phyloP scores from a whole-genome alignment of 1,284 basidiomycete species.

The Trametes sp. region DNA sequence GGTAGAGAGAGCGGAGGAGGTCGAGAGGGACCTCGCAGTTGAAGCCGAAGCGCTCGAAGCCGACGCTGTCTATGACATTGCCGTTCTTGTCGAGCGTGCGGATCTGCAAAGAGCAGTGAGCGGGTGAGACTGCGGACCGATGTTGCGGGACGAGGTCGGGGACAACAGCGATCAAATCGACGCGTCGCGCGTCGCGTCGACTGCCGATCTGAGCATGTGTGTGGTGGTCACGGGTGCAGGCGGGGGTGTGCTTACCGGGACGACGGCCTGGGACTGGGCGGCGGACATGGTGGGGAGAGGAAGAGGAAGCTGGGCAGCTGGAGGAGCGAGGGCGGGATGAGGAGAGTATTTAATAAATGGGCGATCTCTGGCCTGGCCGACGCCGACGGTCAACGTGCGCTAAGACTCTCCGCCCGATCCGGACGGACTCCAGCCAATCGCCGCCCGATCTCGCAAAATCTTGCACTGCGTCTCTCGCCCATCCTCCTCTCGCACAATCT shows the following conservation, averaged over 20 bases:
- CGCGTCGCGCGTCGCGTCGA: slow-evolving; percentile 21
- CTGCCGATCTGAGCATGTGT: background rate
- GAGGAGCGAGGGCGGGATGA: slow-evolving; percentile 17
- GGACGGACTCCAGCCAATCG: slow-evolving; percentile 24
- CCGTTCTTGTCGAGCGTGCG: slow-evolving; percentile 77
- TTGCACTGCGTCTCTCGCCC: slow-evolving; percentile 16
- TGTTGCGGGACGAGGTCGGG: slow-evolving; percentile 1
- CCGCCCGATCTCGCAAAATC: slow-evolving; percentile 25
- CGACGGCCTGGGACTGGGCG: slow-evolving; percentile 19
- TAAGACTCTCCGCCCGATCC: background rate
- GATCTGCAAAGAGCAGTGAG: slow-evolving; percentile 48
- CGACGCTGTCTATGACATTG: slow-evolving; percentile 79
- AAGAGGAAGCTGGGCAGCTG: slow-evolving; percentile 8
- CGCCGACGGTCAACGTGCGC: slow-evolving; percentile 2
- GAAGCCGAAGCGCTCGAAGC: slow-evolving; percentile 86
- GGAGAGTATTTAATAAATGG: slow-evolving; percentile 6
- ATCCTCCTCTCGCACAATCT: slow-evolving; percentile 9
- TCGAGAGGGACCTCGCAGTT: slow-evolving; percentile 85
- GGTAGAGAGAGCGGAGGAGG: slow-evolving; percentile 83
- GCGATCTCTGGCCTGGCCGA: background rate
- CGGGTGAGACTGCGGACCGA: slow-evolving; percentile 8
- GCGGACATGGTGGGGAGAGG: slow-evolving; percentile 29
- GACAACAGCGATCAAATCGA: slow-evolving; percentile 11
- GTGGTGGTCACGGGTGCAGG: background rate
- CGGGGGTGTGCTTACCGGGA: slow-evolving; percentile 13